Evolutionary conservation across 139 green algal species (phyloP).

Genomic region (Bryopsis sp.): DNA sequence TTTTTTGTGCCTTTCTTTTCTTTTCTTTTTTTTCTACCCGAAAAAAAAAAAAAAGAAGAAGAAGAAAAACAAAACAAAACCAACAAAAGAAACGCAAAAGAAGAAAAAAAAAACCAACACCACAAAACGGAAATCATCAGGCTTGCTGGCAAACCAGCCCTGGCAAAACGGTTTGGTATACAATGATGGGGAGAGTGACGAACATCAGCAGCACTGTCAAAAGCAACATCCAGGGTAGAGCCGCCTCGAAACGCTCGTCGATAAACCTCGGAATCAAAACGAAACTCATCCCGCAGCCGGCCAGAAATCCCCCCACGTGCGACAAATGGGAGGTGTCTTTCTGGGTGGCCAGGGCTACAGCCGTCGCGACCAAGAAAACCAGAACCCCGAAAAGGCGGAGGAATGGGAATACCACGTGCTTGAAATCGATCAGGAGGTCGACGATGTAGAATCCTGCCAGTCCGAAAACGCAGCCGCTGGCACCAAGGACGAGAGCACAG

Average conservation of each 20-base stretch:
- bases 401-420: constrained; percentile 8
- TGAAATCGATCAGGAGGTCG: constrained; percentile 8
- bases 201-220: background rate
- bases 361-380: background rate
- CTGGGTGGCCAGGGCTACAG: constrained; percentile 6
- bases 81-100: too few species aligned
- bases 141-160: background rate
- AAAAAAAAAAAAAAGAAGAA: too few species aligned
- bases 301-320: constrained; percentile 15
- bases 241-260: constrained; percentile 14
- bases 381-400: constrained; percentile 9
- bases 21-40: too few species aligned
- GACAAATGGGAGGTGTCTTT: constrained; percentile 18
- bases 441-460: constrained; percentile 15
- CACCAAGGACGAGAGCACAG: constrained; percentile 14
- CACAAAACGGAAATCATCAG: too few species aligned
- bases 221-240: constrained; percentile 10
- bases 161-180: background rate
- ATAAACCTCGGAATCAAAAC: constrained; percentile 16
- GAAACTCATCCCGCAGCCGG: constrained; percentile 4
- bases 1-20: too few species aligned
- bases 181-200: constrained; percentile 11
- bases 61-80: too few species aligned
- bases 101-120: too few species aligned
- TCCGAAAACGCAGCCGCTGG: constrained; percentile 17